A percentile compares a stretch with the other conserved stretches of the same genome.
Evolutionary conservation across 495 filamentous ascomycete species (phyloP).

Genomic region (Talaromyces ruber): DNA sequence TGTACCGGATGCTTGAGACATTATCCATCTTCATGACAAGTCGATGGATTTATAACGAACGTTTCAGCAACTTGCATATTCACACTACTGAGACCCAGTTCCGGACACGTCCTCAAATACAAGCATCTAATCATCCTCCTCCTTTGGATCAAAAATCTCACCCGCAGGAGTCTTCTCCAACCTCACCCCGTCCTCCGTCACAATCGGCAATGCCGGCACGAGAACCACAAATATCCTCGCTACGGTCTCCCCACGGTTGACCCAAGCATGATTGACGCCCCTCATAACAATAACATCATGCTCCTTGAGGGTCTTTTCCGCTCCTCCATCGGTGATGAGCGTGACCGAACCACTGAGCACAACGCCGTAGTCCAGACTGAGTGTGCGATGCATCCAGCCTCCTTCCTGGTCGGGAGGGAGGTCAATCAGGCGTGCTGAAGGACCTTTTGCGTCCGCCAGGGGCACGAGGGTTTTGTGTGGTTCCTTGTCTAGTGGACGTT

Average conservation of each 20-base stretch:
- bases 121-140: conserved; percentile 11
- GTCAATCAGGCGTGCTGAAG: conserved; percentile 16
- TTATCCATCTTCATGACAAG: neutral
- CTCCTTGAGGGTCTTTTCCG: conserved; percentile 14
- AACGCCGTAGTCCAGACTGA: conserved; percentile 18
- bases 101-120: neutral
- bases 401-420: conserved; percentile 12
- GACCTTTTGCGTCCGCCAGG: conserved; percentile 19
- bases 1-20: neutral
- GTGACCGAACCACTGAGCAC: conserved; percentile 15
- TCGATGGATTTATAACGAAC: neutral
- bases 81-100: neutral
- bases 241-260: conserved; percentile 15
- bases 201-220: conserved; percentile 15
- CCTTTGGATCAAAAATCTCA: conserved; percentile 14
- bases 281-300: conserved; percentile 19
- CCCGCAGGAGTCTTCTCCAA: conserved; percentile 18
- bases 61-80: too few species aligned
- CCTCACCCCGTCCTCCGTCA: conserved; percentile 10
- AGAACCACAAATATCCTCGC: conserved; percentile 17
- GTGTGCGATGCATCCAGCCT: conserved; percentile 21
- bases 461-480: conserved; percentile 17
- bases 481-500: conserved; percentile 9
- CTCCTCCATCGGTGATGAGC: conserved; percentile 16
- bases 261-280: conserved; percentile 21